Percentiles rank a stretch among this genome's conserved stretches.
Conservation (phyloP, 257 asterid species). For the Scutellaria minor region DNA sequence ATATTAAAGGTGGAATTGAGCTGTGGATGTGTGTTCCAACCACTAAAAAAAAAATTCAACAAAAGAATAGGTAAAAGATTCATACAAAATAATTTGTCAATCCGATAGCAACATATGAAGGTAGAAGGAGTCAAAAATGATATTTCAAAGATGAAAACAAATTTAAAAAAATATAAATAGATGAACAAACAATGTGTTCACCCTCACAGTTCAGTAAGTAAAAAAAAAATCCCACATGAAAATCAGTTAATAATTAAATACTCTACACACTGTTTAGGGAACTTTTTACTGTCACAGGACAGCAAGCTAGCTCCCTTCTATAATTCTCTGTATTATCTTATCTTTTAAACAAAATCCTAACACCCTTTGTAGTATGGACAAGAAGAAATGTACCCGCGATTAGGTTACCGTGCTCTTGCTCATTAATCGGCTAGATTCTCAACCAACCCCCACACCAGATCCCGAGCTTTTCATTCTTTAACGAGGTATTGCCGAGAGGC, state of each 20-base stretch:
- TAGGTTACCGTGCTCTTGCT: constrained; percentile 6
- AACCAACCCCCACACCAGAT: not conserved
- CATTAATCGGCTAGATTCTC: constrained; percentile 9
- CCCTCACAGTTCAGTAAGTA: constrained; percentile 13
- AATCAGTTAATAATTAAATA: constrained; percentile 25
- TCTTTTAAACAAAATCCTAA: constrained; percentile 26
- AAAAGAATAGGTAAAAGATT: not conserved
- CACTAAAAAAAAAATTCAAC: not conserved
- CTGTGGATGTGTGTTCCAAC: not conserved
- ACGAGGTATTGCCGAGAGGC: not conserved
- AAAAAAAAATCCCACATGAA: constrained; percentile 15
- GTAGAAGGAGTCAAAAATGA: not conserved
- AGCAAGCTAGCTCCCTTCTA: constrained; percentile 32
- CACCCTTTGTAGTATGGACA: constrained; percentile 37
- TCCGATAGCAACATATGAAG: not conserved
- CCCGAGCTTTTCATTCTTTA: constrained; percentile 31
- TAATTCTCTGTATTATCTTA: constrained; percentile 18
- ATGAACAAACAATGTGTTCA: constrained; percentile 26
- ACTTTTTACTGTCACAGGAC: constrained; percentile 27
- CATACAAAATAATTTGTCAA: too few relatives aligned
- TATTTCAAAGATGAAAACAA: not conserved
- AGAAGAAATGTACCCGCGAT: constrained; percentile 24
- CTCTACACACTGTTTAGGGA: constrained; percentile 30
- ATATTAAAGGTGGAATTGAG: not conserved
- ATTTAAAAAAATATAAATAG: not conserved